Evolutionary conservation across 805 yeast species (phyloP).

Genomic region (Teunomyces barrocoloradensis): DNA sequence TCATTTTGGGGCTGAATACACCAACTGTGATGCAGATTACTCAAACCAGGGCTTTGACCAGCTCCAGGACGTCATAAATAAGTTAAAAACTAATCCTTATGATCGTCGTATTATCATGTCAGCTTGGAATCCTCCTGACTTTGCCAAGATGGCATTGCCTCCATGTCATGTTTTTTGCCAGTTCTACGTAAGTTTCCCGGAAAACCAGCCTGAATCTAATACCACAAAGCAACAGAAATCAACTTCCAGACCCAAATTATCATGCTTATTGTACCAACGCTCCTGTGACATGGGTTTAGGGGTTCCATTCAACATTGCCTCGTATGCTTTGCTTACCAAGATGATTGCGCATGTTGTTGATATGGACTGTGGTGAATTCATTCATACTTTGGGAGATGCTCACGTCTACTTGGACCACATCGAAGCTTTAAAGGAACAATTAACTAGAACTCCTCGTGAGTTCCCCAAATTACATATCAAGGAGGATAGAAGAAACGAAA

Average conservation of each 20-base stretch:
- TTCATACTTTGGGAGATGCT: conserved; percentile 95
- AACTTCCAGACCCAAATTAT: conserved; percentile 57
- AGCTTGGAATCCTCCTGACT: conserved; percentile 99
- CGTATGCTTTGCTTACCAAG: conserved; percentile 85
- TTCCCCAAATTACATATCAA: conserved; percentile 80
- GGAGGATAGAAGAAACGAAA: conserved; percentile 45
- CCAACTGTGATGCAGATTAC: conserved; percentile 84
- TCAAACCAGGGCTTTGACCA: conserved; percentile 90
- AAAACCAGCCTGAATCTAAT: conserved; percentile 16
- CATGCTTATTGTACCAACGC: conserved; percentile 90
- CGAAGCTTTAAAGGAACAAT: conserved; percentile 83
- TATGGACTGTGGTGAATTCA: conserved; percentile 92
- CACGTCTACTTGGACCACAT: conserved; percentile 93
- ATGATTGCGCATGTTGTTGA: conserved; percentile 97
- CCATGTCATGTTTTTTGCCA: conserved; percentile 98
- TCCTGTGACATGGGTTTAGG: conserved; percentile 99
- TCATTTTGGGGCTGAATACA: conserved; percentile 94
- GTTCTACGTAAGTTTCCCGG: conserved; percentile 87
- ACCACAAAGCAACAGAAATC: neutral
- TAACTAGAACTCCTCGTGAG: conserved; percentile 65
- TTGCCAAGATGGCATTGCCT: conserved; percentile 91
- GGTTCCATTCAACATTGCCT: conserved; percentile 97
- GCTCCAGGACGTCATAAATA: conserved; percentile 71
- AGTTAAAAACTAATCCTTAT: conserved; percentile 82
- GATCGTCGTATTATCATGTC: conserved; percentile 92